Conservation (phyloP, 2,329 filamentous ascomycete genomes). For the Pseudogymnoascus sp. region DNA sequence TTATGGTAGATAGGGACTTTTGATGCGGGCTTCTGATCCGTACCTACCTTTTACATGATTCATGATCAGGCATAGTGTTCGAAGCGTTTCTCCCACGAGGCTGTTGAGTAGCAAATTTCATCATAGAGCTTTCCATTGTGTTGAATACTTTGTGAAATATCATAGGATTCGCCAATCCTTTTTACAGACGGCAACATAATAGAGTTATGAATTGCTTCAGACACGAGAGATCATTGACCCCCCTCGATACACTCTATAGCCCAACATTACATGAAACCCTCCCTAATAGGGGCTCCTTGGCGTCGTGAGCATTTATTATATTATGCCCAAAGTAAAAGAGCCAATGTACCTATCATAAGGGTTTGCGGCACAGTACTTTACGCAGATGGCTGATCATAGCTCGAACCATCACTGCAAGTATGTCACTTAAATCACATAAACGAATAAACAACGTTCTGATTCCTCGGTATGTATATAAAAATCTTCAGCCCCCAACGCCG, state of each 20-base stretch:
- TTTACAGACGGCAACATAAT: not conserved
- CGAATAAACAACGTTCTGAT: not conserved
- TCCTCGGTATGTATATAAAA: not conserved
- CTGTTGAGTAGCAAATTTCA: slow-evolving; percentile 6
- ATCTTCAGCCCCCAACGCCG: not conserved
- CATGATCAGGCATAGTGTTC: slow-evolving; percentile 6
- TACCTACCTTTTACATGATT: slow-evolving; percentile 8
- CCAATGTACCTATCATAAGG: not conserved
- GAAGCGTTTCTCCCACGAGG: not conserved
- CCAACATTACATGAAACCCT: not conserved
- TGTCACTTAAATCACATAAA: not conserved
- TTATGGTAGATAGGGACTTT: slow-evolving; percentile 3
- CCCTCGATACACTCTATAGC: not conserved
- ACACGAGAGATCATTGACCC: not conserved
- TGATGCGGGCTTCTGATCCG: slow-evolving; percentile 2
- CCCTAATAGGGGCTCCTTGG: not conserved
- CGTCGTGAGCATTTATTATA: not conserved
- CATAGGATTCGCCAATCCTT: not conserved
- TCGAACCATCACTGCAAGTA: not conserved
- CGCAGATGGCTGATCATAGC: not conserved
- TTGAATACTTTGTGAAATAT: not conserved
- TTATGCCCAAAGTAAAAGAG: not conserved
- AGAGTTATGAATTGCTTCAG: not conserved
- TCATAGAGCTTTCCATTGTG: slow-evolving; percentile 3
- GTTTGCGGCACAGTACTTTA: not conserved